Base-by-base conservation (phyloP, 805 yeast species). In the Zygosaccharomyces bisporus region DNA sequence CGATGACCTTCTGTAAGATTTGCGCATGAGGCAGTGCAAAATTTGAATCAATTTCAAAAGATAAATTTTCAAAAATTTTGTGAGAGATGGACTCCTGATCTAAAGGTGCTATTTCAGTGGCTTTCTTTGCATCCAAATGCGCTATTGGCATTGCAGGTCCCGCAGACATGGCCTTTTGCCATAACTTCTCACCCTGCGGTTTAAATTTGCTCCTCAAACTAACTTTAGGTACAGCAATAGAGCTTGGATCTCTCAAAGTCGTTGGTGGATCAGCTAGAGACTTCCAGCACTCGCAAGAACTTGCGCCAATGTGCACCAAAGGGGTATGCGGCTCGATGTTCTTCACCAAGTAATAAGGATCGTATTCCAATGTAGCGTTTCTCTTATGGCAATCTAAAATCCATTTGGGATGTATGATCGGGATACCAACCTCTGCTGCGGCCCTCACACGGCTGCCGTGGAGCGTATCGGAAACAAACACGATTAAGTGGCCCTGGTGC, bases 341-440 rank as follows among this genome's bases (percentile, higher is more conserved):
- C 5, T 48, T 35, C 0, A 43, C 25, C 19, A 61, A 49, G 38
- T 61, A 55, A 52, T 61, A 70, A n/a, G 65, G 61, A n/a, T 56
- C 54, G 23, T 61, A 71, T 13, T 63, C 63, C 32, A 75, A 49
- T 12, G 68, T 66, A 1, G 72, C 74, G n/a, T 67, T 64, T 44
- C 75, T 57, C 37, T 56, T 59, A 2, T 66, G 46, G 39, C 76
- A 69, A 45, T 72, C 71, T 3, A 56, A 25, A 10, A 76, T 40
- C 80, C 80, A 76, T 39, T 64, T 58, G 6, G 71, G 69, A 44
- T 67, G 67, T 2, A 74, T 72, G 2, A 73, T 58, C 2, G 71
- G 68, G 12, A 74, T 63, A 13, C 58, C 56, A 63, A 71, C 67
- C 23, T 57, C 58, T 17, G 55, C 46, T 2, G 80, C 79, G 27